Base-by-base conservation (phyloP, 2,329 filamentous ascomycete genomes). In the Exophiala alcalophila region DNA sequence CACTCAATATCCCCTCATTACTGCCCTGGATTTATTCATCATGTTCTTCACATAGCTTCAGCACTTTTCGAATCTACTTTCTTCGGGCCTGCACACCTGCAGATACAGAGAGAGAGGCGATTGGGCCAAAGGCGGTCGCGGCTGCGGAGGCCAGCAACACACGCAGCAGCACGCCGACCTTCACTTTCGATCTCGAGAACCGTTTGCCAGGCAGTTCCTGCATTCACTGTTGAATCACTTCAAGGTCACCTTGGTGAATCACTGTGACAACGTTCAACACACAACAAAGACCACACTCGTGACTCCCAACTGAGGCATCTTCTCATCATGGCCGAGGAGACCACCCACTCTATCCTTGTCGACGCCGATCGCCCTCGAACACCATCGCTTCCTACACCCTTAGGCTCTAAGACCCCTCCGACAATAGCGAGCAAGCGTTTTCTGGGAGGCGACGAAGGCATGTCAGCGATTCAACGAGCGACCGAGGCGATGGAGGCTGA, bases 341-440 rank as follows among this genome's bases (percentile, higher is more conserved):
- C 39, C 4, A 27, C 33, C 34, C 18, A 28, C 32, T 20, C 44
- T 12, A 24, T 49, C 12, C 30, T 23, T 16, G 14, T 50, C 18
- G 38, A 51, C 18, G 33, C 38, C 26, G 47, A 56, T 12, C 48
- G 54, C 25, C 52, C 58, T 31, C 63, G 61, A 19, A 73, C 70
- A 24, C 69, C 72, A 3, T 62, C 68, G 4, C 59, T 73, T 15
- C 65, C 73, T 21, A 75, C 78, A 30, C 77, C 78, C 26, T 74
- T 76, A 15, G 70, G 74, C 38, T 77, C 77, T 18, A 80, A 76
- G 57, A 81, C 78, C 16, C 78, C 78, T 18, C 77, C 77, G 5
- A 78, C 74, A 10, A 68, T 73, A 50, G 69, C 57, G 54, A 74
- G 69, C 61, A 74, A 66, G 66, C 71, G 55, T 57, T 65, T 53